phyloP scores from a whole-genome alignment of 352 stramenopile genomes.

The Phytophthora nicotianae region DNA sequence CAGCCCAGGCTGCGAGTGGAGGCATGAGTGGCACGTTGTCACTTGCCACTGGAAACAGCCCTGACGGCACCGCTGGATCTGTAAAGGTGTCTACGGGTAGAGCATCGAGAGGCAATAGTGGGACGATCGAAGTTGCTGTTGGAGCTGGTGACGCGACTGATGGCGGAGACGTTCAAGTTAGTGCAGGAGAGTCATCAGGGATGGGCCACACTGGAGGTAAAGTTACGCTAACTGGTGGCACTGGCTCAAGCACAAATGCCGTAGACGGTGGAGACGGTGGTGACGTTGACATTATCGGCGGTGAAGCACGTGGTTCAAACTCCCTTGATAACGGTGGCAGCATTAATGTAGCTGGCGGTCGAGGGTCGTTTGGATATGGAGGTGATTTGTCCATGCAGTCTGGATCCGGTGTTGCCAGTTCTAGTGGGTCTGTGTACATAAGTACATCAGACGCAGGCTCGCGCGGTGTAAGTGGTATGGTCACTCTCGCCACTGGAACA shows the following conservation, averaged over 20 bases:
- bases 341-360: slow-evolving; percentile 80
- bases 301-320: slow-evolving; percentile 88
- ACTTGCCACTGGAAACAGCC: slow-evolving; percentile 50
- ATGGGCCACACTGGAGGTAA: slow-evolving; percentile 58
- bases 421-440: slow-evolving; percentile 57
- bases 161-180: slow-evolving; percentile 64
- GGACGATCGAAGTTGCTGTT: slow-evolving; percentile 59
- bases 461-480: slow-evolving; percentile 55
- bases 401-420: slow-evolving; percentile 56
- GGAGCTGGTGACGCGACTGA: slow-evolving; percentile 61
- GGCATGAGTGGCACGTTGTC: slow-evolving; percentile 65
- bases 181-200: slow-evolving; percentile 64
- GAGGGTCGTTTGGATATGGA: slow-evolving; percentile 64
- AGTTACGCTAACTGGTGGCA: slow-evolving; percentile 51
- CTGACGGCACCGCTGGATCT: slow-evolving; percentile 43
- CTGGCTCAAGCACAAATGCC: slow-evolving; percentile 72
- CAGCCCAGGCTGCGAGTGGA: slow-evolving; percentile 51
- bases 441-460: slow-evolving; percentile 52
- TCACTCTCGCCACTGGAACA: slow-evolving; percentile 44
- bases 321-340: slow-evolving; percentile 89
- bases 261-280: slow-evolving; percentile 92
- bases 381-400: slow-evolving; percentile 54
- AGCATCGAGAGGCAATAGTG: slow-evolving; percentile 63
- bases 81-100: slow-evolving; percentile 50
- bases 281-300: slow-evolving; percentile 79